Evolutionary conservation across 306 rosid species (phyloP).

Genomic region (Vachellia pachyceras): DNA sequence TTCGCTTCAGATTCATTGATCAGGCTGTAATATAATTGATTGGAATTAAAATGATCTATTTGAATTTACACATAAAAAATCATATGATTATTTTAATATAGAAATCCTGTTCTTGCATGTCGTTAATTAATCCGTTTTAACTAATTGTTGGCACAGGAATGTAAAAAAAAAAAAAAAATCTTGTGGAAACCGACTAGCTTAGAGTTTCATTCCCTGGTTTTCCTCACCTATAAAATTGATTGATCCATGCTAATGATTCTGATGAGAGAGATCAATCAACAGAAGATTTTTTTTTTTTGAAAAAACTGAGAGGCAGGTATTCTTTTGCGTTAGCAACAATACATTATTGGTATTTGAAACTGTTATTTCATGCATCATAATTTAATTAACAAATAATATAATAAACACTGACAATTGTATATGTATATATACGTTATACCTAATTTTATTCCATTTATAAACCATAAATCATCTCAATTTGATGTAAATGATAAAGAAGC

Average conservation of each 20-base stretch:
- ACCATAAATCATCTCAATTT: not conserved
- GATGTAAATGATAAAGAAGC: conserved; percentile 5
- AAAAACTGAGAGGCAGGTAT: not conserved
- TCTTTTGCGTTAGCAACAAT: not conserved
- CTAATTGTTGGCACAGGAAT: not conserved
- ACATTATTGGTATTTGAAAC: not conserved
- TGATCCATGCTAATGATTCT: no score
- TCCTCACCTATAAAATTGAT: no score
- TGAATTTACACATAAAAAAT: not conserved
- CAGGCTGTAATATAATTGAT: not conserved
- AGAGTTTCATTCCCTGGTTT: not conserved
- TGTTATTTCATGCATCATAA: not conserved
- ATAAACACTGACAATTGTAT: not conserved
- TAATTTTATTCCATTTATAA: not conserved
- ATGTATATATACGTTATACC: not conserved
- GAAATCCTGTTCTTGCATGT: not conserved
- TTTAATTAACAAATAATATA: not conserved
- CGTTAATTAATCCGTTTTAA: not conserved
- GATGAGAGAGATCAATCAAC: not conserved
- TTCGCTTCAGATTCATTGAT: not conserved
- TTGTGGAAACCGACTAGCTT: not conserved
- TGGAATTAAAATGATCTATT: not conserved
- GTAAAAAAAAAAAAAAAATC: no score
- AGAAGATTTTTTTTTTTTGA: not conserved
- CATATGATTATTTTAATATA: not conserved